Percentiles rank a stretch among this genome's conserved stretches.
Evolutionary conservation across 1,284 basidiomycete species (phyloP).

Genomic region (Sporisorium graminicola): DNA sequence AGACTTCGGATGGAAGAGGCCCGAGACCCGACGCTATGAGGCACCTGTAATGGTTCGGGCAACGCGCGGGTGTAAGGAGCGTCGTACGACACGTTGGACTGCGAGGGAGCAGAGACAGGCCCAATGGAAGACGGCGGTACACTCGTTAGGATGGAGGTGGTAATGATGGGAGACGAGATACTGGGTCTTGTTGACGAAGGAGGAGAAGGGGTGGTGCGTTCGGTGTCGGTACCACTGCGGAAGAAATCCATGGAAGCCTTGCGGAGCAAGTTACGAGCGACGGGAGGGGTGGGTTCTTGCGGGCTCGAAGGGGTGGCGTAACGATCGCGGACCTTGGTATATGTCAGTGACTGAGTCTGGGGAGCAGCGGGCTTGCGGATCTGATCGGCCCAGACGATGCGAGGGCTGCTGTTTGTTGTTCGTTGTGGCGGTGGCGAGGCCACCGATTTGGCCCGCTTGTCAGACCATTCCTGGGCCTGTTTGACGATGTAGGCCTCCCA

Average conservation of each 20-base stretch:
- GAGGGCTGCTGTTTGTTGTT: slow-evolving; percentile 6
- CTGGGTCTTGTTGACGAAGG: slow-evolving; percentile 8
- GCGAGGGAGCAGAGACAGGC: not conserved
- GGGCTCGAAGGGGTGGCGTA: slow-evolving; percentile 20
- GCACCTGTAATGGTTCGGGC: slow-evolving; percentile 21
- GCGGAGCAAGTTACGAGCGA: slow-evolving; percentile 18
- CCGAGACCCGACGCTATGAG: slow-evolving; percentile 21
- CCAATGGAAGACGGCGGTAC: slow-evolving; percentile 9
- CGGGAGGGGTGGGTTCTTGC: slow-evolving; percentile 17
- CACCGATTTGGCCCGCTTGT: slow-evolving; percentile 19
- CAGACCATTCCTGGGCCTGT: slow-evolving; percentile 32
- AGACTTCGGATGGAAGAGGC: slow-evolving; percentile 23
- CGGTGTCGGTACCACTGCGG: slow-evolving; percentile 10
- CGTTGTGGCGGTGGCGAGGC: slow-evolving; percentile 12
- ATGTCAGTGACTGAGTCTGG: slow-evolving; percentile 23
- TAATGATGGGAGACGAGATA: slow-evolving; percentile 35
- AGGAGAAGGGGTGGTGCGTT: slow-evolving; percentile 5
- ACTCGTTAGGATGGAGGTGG: slow-evolving; percentile 23
- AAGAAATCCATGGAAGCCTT: slow-evolving; percentile 34
- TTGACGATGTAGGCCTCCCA: slow-evolving; percentile 50
- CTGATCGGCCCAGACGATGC: slow-evolving; percentile 48
- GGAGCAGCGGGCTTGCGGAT: slow-evolving; percentile 31
- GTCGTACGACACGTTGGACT: not conserved
- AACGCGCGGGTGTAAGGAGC: slow-evolving; percentile 12
- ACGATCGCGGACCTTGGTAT: slow-evolving; percentile 43